Base-by-base conservation (phyloP, 768 basidiomycete genomes). In the Leccinellum albellum region DNA sequence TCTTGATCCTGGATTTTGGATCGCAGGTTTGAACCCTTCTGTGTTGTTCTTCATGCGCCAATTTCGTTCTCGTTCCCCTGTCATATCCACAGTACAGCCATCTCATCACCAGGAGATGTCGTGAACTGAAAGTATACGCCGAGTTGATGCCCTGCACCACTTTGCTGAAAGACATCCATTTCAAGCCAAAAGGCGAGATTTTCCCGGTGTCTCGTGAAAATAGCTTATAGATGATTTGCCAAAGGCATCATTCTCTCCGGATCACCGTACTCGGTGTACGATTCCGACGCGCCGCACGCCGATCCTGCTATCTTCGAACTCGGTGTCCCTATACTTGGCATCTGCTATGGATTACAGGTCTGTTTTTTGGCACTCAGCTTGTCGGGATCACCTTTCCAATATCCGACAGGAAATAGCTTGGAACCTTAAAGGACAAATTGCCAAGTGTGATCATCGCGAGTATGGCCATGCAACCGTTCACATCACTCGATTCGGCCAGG, bases 211-310 rank as follows among this genome's bases (percentile, higher is more conserved):
- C 35, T 29, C 42, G 14, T 20, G 32, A 37, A 29, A 13, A 14
- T 20, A 51, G 9, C 42, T 49, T 28, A 50, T 53, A 7, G 21
- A 12, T 9, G 14, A 23, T 31, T 46, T 20, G 15, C 10, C 13
- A 7, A 59, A 89, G 96, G 96, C 56, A 88, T 99, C 71, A 98
- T 98, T 66, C 81, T 99, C 37, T 98, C 95, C 37, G 97, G 97
- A 44, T 98, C 97, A 1, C 97, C 97, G 0, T 98, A 96, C 75
- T 98, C 96, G 31, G 97, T 98, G 20, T 98, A 98, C 73, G 97
- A 95, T 61, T 73, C 82, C 28, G 95, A 86, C 61, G 87, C 97
- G 5, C 96, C 97, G 23, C 94, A 94, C 60, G 94, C 93, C 31
- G 96, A 99, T 74, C 91, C 94, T 17, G 88, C 82, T 15, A 86